These are phyloP conservation scores for Davidsoniella virescens DNA, from an alignment of 2,329 filamentous ascomycete genomes.

Conservation along the genomic window DNA sequence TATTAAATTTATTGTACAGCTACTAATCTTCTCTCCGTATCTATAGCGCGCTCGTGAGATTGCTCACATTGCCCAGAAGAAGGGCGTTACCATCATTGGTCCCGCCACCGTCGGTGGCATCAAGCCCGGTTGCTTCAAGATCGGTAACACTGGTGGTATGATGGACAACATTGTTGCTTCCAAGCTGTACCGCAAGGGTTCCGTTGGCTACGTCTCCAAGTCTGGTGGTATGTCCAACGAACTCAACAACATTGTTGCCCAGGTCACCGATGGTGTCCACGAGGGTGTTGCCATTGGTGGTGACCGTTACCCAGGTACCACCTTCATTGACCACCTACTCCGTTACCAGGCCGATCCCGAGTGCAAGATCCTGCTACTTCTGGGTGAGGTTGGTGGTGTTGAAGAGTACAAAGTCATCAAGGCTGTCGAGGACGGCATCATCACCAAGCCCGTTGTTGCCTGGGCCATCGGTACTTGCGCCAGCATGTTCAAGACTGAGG, in stretches of 20 bases:
- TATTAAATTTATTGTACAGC: neutral
- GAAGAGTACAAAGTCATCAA: slow-evolving; percentile 99
- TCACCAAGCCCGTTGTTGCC: slow-evolving; percentile 96
- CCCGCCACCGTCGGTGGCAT: slow-evolving; percentile 97
- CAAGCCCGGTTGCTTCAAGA: slow-evolving; percentile 99
- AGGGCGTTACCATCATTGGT: slow-evolving; percentile 97
- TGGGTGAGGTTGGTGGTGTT: slow-evolving; percentile 97
- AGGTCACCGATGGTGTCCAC: slow-evolving; percentile 94
- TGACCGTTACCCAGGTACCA: slow-evolving; percentile 96
- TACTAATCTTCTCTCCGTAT: neutral
- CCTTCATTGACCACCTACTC: slow-evolving; percentile 96
- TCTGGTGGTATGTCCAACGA: slow-evolving; percentile 99
- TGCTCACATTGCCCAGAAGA: slow-evolving; percentile 89
- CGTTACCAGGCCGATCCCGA: slow-evolving; percentile 92
- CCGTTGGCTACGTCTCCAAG: slow-evolving; percentile 98
- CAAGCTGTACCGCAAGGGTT: slow-evolving; percentile 98
- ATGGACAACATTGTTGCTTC: slow-evolving; percentile 99
- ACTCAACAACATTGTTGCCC: slow-evolving; percentile 97
- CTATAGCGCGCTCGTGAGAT: slow-evolving; percentile 86
- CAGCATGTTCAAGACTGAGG: slow-evolving; percentile 99
- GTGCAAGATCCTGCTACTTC: slow-evolving; percentile 90
- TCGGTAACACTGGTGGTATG: slow-evolving; percentile 99
- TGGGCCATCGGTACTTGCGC: slow-evolving; percentile 99
- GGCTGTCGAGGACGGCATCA: slow-evolving; percentile 81
- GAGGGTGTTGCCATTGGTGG: slow-evolving; percentile 99